Evolutionary conservation across 148 eudicot species (phyloP), one percentile per base, ranked within the genome.

Genomic region (Limonium bicolor): DNA sequence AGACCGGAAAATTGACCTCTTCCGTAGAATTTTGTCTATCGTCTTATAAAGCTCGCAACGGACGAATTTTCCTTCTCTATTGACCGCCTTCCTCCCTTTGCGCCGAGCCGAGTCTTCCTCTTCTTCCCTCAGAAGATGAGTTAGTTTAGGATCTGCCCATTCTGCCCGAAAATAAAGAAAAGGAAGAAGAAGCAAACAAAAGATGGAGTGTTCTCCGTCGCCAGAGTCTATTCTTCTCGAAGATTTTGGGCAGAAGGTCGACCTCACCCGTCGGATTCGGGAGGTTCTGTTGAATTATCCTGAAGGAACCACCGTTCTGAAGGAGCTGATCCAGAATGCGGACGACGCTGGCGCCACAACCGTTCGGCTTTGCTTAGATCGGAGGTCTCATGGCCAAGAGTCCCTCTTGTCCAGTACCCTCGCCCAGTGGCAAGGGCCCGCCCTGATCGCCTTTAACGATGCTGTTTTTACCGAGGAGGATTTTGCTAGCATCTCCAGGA

Each of bases 231-330:
- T 73, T 34, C 64, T 76, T 14, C 60, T 88, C 0, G 97, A 88
- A 55, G 97, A 88, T 58, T 88, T 88, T 64, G 97, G 97, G 11
- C 97, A 88, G 46, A 88, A 88, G 46, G 97, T 88, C 32, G 97
- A 88, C 56, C 77, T 88, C 11, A 88, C 97, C 1, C 80, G 94
- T 8, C 35, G 97, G 56, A 88, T 88, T 57, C 66, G 97, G 13
- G 97, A 88, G 53, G 92, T 88, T n/a, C 43, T 88, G 27, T 31
- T 68, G 23, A 88, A 83, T 56, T 88, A 88, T 13, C 97, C 97
- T 0, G 97, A 88, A 56, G 97, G 97, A 0, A 88, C 97, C 3
- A 88, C 97, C 0, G 92, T 88, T 4, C 44, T 88, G 16, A 90
- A 84, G 39, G 97, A 90, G 48, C 63, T 90, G n/a, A 73, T 90